Conservation (phyloP, 495 filamentous ascomycete species). For the Jackrogersella multiformis region DNA sequence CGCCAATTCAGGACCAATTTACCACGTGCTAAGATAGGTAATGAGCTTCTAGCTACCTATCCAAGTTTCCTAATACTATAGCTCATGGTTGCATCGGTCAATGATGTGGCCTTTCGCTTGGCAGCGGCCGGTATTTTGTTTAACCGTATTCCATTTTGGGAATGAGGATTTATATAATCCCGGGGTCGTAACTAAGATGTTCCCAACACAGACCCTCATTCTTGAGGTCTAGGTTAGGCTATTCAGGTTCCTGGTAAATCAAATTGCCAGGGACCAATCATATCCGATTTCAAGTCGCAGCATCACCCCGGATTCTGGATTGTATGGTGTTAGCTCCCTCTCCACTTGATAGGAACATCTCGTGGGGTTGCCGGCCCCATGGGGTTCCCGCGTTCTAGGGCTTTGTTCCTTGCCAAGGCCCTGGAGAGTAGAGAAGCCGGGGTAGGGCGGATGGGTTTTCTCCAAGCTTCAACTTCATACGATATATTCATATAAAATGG, state of each 20-base stretch:
- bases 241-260: conserved; percentile 13
- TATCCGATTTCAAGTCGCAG: conserved; percentile 2
- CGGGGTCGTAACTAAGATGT: not conserved
- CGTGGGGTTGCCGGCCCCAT: conserved; percentile 15
- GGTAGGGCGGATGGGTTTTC: not conserved
- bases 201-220: not conserved
- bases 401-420: too few relatives aligned
- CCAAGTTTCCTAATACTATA: not conserved
- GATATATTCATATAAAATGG: conserved; percentile 21
- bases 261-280: conserved; percentile 22
- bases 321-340: not conserved
- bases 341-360: conserved; percentile 10
- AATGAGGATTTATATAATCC: conserved; percentile 29
- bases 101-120: conserved; percentile 19
- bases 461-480: not conserved
- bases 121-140: conserved; percentile 8
- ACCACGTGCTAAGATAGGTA: not conserved
- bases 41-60: not conserved
- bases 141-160: conserved; percentile 17
- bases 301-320: conserved; percentile 27
- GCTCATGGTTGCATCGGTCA: not conserved
- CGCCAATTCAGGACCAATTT: not conserved
- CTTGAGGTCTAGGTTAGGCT: not conserved
- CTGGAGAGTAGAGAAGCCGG: conserved; percentile 16
- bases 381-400: conserved; percentile 25